phyloP scores from a whole-genome alignment of 2,329 filamentous ascomycete species.

The Ophiostoma quercus region DNA sequence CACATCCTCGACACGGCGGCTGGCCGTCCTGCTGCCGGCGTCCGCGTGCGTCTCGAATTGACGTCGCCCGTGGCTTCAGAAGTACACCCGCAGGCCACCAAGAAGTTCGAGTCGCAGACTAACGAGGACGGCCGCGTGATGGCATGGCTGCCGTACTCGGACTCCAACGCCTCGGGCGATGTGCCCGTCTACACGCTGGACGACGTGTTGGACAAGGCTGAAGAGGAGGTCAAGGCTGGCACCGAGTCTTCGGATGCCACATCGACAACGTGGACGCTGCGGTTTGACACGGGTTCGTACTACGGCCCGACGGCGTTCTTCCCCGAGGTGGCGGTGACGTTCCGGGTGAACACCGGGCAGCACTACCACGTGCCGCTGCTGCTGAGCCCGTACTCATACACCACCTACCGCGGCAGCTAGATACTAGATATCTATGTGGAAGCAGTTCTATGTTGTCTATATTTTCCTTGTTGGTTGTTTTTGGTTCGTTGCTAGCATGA shows the following conservation, averaged over 20 bases:
- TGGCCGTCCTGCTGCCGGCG: slow-evolving; percentile 61
- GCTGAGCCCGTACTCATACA: slow-evolving; percentile 73
- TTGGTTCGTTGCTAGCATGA: not conserved
- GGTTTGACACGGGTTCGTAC: slow-evolving; percentile 68
- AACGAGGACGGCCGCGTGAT: slow-evolving; percentile 72
- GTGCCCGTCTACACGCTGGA: slow-evolving; percentile 55
- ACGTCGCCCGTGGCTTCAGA: slow-evolving; percentile 27
- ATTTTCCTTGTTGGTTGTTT: not conserved
- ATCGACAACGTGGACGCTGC: slow-evolving; percentile 59
- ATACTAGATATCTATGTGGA: slow-evolving; percentile 32
- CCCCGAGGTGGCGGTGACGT: slow-evolving; percentile 53
- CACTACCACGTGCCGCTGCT: slow-evolving; percentile 76
- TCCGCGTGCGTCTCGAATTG: slow-evolving; percentile 62
- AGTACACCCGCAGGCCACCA: slow-evolving; percentile 37
- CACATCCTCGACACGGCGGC: slow-evolving; percentile 79
- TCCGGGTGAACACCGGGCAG: slow-evolving; percentile 51
- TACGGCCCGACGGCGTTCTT: slow-evolving; percentile 61
- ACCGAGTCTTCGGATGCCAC: slow-evolving; percentile 28
- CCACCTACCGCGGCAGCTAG: slow-evolving; percentile 68
- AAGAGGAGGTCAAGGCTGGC: slow-evolving; percentile 24
- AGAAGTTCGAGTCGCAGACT: slow-evolving; percentile 60
- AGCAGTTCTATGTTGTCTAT: not conserved
- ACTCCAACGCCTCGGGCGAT: slow-evolving; percentile 47
- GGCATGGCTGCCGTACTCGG: slow-evolving; percentile 59
- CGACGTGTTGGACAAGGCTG: slow-evolving; percentile 47